Evolutionary conservation across 331 rosid species (phyloP).

Genomic region (Cydonia oblonga): DNA sequence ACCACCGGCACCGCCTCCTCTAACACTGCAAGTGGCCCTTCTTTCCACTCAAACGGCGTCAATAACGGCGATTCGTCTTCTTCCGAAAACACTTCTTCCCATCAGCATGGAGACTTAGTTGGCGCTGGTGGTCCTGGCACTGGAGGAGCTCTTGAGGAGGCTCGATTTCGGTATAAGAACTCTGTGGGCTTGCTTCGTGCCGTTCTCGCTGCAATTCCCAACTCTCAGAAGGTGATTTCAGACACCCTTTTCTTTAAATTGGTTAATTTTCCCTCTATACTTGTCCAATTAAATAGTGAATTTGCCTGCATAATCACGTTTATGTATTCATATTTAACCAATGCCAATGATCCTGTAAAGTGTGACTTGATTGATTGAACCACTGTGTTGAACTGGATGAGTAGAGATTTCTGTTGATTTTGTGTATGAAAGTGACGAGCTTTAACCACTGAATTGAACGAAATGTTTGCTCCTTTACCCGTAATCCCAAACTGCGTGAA

Average conservation of each 20-base stretch:
- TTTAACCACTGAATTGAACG: neutral
- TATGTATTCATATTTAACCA: neutral
- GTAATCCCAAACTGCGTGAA: neutral
- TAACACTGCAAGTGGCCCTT: slow-evolving; percentile 15
- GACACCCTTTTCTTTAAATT: neutral
- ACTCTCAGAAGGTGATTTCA: slow-evolving; percentile 44
- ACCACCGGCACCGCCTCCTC: slow-evolving; percentile 20
- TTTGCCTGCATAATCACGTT: neutral
- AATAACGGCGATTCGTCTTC: slow-evolving; percentile 37
- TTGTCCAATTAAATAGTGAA: neutral
- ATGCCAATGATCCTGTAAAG: neutral
- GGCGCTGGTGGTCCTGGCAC: slow-evolving; percentile 26
- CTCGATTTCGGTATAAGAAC: slow-evolving; percentile 64
- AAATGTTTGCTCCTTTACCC: neutral
- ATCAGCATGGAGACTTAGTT: slow-evolving; percentile 23
- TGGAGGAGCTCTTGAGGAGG: slow-evolving; percentile 81
- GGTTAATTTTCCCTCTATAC: neutral
- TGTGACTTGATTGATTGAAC: neutral
- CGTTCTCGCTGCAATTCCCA: slow-evolving; percentile 60
- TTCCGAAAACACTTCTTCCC: slow-evolving; percentile 34
- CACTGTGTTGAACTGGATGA: neutral
- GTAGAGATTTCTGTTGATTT: neutral
- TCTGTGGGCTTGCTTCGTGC: slow-evolving; percentile 63
- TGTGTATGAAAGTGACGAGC: neutral
- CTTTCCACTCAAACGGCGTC: slow-evolving; percentile 37